Conservation (phyloP, 2,329 filamentous ascomycete species). For the Neofusicoccum sp. region DNA sequence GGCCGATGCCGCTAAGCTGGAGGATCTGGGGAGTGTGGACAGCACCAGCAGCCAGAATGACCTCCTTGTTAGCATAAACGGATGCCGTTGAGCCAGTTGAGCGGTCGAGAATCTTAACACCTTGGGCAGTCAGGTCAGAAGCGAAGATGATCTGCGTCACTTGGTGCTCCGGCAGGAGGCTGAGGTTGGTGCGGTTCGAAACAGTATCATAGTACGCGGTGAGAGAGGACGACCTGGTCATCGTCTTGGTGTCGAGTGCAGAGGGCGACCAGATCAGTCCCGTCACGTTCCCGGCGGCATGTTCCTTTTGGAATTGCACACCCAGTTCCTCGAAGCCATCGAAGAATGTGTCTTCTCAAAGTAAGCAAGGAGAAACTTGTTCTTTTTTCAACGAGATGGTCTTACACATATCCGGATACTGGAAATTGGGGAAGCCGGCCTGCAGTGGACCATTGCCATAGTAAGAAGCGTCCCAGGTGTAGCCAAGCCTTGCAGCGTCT, state of each 20-base stretch:
- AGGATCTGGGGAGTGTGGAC: conserved; percentile 30
- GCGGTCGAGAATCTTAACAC: conserved; percentile 4
- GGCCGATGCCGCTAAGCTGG: conserved; percentile 32
- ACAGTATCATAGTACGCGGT: conserved; percentile 18
- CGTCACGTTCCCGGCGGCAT: conserved; percentile 17
- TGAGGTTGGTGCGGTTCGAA: conserved; percentile 22
- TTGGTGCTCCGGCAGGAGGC: conserved; percentile 5
- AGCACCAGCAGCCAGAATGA: conserved; percentile 28
- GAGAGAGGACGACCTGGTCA: conserved; percentile 14
- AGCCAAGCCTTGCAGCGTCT: conserved; percentile 26
- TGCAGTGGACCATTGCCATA: conserved; percentile 25
- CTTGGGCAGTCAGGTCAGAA: background rate
- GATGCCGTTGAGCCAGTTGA: conserved; percentile 18
- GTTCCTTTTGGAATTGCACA: conserved; percentile 17
- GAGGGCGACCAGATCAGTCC: conserved; percentile 17
- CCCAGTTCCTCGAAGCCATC: conserved; percentile 16
- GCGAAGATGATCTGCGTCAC: conserved; percentile 21
- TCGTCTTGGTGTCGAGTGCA: conserved; percentile 17
- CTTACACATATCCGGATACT: conserved; percentile 28
- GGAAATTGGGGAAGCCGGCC: conserved; percentile 28
- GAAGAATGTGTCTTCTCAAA: background rate
- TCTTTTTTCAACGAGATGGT: background rate
- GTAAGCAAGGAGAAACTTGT: no score
- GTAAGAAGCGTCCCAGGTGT: conserved; percentile 28
- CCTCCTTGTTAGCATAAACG: conserved; percentile 25